phyloP scores from a whole-genome alignment of 2,329 filamentous ascomycete genomes.

The Zasmidium cellare region DNA sequence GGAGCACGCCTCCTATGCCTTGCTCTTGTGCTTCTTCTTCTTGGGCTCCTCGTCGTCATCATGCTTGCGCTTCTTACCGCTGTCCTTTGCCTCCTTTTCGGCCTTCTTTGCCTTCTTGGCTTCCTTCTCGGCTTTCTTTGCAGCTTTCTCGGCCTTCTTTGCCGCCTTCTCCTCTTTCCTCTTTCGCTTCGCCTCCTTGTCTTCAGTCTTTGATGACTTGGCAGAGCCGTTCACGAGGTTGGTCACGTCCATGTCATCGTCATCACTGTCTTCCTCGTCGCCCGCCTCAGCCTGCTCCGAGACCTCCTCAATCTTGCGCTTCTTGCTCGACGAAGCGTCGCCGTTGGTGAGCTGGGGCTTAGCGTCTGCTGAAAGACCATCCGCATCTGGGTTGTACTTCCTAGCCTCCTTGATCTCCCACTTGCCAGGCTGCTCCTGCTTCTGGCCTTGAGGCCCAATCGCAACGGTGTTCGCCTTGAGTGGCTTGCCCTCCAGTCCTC shows the following conservation, averaged over 20 bases:
- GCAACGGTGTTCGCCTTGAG: slow-evolving; percentile 72
- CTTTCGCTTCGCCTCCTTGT: slow-evolving; percentile 32
- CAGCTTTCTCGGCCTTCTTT: slow-evolving; percentile 29
- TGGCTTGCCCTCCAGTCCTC: slow-evolving; percentile 86
- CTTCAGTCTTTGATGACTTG: slow-evolving; percentile 20
- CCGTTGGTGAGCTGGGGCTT: slow-evolving; percentile 57
- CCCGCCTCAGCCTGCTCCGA: slow-evolving; percentile 43
- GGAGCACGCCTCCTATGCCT: slow-evolving; percentile 17
- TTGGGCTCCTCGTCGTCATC: slow-evolving; percentile 54
- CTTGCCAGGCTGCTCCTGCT: slow-evolving; percentile 62
- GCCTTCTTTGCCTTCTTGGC: slow-evolving; percentile 36
- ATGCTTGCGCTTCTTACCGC: slow-evolving; percentile 40
- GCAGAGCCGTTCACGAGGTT: slow-evolving; percentile 22
- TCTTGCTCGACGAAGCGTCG: slow-evolving; percentile 48
- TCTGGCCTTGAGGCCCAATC: slow-evolving; percentile 72
- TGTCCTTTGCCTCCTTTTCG: slow-evolving; percentile 27
- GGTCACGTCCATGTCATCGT: slow-evolving; percentile 31
- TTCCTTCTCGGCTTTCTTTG: slow-evolving; percentile 39
- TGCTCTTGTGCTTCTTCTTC: slow-evolving; percentile 32
- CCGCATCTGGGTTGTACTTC: slow-evolving; percentile 93
- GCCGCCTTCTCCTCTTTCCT: slow-evolving; percentile 25
- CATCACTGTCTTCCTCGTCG: slow-evolving; percentile 43
- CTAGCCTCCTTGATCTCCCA: slow-evolving; percentile 89
- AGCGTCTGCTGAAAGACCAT: slow-evolving; percentile 74
- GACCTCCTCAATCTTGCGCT: slow-evolving; percentile 50